These are phyloP conservation scores for Acer negundo DNA, from an alignment of 345 rosid genomes.

Conservation along the genomic window DNA sequence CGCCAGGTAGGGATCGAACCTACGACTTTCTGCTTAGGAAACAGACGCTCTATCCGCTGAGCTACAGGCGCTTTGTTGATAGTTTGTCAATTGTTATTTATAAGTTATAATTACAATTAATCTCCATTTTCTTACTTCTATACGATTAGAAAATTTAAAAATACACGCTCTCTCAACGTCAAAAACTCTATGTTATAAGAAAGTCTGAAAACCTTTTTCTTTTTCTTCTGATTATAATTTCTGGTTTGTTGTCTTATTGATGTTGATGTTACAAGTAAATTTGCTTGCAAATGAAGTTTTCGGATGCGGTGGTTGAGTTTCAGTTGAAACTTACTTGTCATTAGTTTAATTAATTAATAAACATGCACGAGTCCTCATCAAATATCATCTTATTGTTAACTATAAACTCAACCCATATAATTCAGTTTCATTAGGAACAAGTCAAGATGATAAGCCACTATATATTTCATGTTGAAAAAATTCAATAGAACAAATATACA, in stretches of 20 bases:
- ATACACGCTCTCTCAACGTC: too few relatives aligned
- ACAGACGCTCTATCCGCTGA: conserved; percentile 99
- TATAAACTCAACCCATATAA: too few relatives aligned
- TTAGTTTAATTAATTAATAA: neutral
- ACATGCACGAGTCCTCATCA: neutral
- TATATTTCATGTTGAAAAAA: too few relatives aligned
- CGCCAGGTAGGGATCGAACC: conserved; percentile 98
- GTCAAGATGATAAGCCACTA: too few relatives aligned
- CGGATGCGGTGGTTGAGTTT: neutral
- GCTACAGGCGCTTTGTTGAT: conserved; percentile 69
- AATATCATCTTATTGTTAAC: too few relatives aligned
- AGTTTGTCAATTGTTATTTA: too few relatives aligned
- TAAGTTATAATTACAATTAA: too few relatives aligned
- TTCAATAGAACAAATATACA: too few relatives aligned
- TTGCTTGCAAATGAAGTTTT: conserved; percentile 29
- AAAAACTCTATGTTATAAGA: too few relatives aligned
- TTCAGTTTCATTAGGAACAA: neutral
- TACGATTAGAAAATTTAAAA: too few relatives aligned
- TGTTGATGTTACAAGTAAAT: neutral
- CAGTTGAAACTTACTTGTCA: neutral
- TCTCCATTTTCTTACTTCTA: too few relatives aligned
- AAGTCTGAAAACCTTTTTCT: neutral
- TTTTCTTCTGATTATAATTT: neutral
- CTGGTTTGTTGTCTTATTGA: neutral
- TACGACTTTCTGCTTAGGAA: conserved; percentile 98